Evolutionary conservation across 805 yeast species (phyloP).

Genomic region (Saturnispora ahearnii): DNA sequence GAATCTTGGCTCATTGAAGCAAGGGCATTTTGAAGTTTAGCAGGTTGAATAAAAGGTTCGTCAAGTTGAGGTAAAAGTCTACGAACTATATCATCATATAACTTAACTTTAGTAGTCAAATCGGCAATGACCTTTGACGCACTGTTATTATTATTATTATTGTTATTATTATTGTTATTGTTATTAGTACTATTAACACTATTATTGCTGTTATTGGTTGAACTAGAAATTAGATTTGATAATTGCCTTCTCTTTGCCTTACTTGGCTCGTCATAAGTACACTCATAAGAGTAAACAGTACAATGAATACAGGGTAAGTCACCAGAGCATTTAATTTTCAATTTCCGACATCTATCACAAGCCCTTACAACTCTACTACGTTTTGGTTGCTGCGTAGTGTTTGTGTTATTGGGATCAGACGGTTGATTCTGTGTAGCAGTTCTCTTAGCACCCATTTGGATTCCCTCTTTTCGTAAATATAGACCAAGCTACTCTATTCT

Average conservation of each 20-base stretch:
- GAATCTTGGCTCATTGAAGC: constrained; percentile 16
- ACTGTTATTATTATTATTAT: background rate
- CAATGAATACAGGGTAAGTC: constrained; percentile 47
- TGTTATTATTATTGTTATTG: background rate
- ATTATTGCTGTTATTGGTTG: constrained; percentile 40
- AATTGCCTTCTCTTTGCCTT: constrained; percentile 28
- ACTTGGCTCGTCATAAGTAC: constrained; percentile 73
- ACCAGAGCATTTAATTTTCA: constrained; percentile 47
- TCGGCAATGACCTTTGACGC: constrained; percentile 25
- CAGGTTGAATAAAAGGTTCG: constrained; percentile 28
- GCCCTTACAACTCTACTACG: constrained; percentile 38
- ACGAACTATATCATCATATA: constrained; percentile 28
- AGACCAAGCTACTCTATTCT: background rate
- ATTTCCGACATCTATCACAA: constrained; percentile 42
- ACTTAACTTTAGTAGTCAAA: constrained; percentile 23
- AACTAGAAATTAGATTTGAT: background rate
- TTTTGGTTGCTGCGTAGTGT: constrained; percentile 17
- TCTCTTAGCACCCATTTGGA: background rate
- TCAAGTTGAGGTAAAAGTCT: constrained; percentile 27
- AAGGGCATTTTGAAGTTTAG: constrained; percentile 25
- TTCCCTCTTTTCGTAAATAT: background rate
- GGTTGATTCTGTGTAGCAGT: background rate
- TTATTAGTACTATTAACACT: constrained; percentile 17
- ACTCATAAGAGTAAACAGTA: constrained; percentile 76
- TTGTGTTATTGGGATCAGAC: background rate